These are phyloP conservation scores for Populus tremula DNA, from an alignment of 345 rosid genomes.

Conservation along the genomic window DNA sequence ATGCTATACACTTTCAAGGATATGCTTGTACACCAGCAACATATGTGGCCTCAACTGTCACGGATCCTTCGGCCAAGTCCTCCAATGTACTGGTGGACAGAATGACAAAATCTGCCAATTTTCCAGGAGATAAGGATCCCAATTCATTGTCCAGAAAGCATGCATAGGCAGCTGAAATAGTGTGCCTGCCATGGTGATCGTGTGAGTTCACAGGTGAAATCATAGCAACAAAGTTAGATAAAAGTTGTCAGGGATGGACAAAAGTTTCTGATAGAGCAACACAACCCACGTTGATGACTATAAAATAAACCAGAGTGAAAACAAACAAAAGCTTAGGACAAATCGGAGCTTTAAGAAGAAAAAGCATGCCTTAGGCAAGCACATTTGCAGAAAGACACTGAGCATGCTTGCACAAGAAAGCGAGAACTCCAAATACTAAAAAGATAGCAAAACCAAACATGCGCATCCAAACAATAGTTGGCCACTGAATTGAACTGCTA, in stretches of 20 bases:
- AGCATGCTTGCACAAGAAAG: no score
- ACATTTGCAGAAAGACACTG: not conserved
- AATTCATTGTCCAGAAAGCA: conserved; percentile 70
- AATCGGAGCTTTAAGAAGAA: not conserved
- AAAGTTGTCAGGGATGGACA: not conserved
- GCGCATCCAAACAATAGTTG: no score
- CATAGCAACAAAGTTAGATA: not conserved
- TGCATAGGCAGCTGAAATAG: conserved; percentile 78
- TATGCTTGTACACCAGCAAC: conserved; percentile 58
- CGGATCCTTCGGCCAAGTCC: conserved; percentile 49
- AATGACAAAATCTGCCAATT: conserved; percentile 76
- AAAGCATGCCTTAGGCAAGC: not conserved
- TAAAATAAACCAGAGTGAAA: no score
- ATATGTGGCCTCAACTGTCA: conserved; percentile 61
- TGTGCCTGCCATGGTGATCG: conserved; percentile 51
- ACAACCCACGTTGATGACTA: no score
- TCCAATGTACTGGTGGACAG: conserved; percentile 60
- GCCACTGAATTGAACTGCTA: no score
- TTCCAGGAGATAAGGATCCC: conserved; percentile 75
- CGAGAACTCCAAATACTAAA: no score
- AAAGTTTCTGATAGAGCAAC: no score
- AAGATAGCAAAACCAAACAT: no score
- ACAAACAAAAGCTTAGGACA: no score
- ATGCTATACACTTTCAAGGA: conserved; percentile 28
- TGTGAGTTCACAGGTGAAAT: not conserved